Conservation (phyloP, 768 basidiomycete genomes). For the Suillus weaverae region DNA sequence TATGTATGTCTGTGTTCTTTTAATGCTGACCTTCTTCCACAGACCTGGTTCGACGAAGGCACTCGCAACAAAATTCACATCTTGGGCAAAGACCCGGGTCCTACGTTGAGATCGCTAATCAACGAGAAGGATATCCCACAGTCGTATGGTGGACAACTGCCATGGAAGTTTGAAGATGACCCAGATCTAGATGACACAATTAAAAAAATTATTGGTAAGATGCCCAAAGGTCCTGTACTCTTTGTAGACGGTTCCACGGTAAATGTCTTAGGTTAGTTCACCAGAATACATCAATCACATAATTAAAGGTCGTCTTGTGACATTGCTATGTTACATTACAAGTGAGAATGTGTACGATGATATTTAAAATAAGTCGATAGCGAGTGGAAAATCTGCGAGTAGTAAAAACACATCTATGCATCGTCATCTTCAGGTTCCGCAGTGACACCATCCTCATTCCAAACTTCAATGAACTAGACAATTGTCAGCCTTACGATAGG, state of each 20-base stretch:
- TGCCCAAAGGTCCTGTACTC: conserved; percentile 58
- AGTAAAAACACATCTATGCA: conserved; percentile 23
- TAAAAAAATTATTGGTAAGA: conserved; percentile 41
- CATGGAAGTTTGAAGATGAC: conserved; percentile 68
- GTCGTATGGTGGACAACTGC: conserved; percentile 71
- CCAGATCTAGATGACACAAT: conserved; percentile 63
- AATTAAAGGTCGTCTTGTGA: conserved; percentile 13
- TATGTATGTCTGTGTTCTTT: conserved; percentile 1
- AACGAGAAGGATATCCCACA: conserved; percentile 55
- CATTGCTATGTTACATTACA: conserved; percentile 29
- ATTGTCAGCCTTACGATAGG: conserved; percentile 6
- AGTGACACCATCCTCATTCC: conserved; percentile 77
- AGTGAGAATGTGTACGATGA: conserved; percentile 24
- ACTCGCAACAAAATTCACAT: conserved; percentile 79
- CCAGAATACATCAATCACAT: not conserved
- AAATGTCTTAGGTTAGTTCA: conserved; percentile 19
- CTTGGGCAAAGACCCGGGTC: conserved; percentile 59
- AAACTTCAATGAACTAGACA: conserved; percentile 68
- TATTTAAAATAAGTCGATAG: conserved; percentile 18
- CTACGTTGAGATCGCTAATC: conserved; percentile 52
- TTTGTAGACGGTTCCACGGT: conserved; percentile 47
- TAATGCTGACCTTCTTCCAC: not conserved
- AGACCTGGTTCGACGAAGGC: conserved; percentile 80
- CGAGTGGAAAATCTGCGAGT: not conserved
- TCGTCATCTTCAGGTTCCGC: conserved; percentile 60